Evolutionary conservation across 345 rosid genomes (phyloP).

Genomic region (Acer negundo): DNA sequence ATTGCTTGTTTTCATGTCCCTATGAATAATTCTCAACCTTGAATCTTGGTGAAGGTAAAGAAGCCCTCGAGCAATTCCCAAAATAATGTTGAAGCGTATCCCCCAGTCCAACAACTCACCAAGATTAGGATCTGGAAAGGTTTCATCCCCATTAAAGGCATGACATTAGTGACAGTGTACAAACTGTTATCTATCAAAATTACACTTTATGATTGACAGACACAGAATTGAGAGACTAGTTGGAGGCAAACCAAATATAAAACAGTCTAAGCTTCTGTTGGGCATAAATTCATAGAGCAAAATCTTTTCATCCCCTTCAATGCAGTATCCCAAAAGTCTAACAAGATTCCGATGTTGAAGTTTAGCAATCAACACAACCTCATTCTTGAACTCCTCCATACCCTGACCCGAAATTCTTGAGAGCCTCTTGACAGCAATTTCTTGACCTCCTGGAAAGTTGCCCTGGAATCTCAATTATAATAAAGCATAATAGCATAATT

Average conservation of each 20-base stretch:
- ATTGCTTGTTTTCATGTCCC: conserved; percentile 69
- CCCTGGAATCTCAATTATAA: conserved; percentile 32
- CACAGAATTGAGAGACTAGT: not conserved
- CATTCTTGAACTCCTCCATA: conserved; percentile 57
- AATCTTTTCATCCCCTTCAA: conserved; percentile 45
- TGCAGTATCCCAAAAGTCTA: conserved; percentile 53
- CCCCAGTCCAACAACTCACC: conserved; percentile 48
- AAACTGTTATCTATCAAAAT: not conserved
- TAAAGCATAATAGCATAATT: not conserved
- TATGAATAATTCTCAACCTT: conserved; percentile 64
- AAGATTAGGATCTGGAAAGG: conserved; percentile 37
- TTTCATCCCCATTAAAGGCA: not conserved
- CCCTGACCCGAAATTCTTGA: conserved; percentile 62
- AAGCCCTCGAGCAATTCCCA: conserved; percentile 70
- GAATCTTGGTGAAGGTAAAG: conserved; percentile 81
- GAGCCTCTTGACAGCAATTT: conserved; percentile 66
- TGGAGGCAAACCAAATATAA: conserved; percentile 50
- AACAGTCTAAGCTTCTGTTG: conserved; percentile 61
- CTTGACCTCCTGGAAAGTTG: conserved; percentile 45
- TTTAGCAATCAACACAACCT: conserved; percentile 52
- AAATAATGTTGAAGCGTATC: conserved; percentile 46
- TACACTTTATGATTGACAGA: not conserved
- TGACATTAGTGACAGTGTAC: not conserved
- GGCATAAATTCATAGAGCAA: conserved; percentile 61
- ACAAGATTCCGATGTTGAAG: conserved; percentile 67